Conservation (phyloP, 345 rosid genomes). For the Iberis pinnata region DNA sequence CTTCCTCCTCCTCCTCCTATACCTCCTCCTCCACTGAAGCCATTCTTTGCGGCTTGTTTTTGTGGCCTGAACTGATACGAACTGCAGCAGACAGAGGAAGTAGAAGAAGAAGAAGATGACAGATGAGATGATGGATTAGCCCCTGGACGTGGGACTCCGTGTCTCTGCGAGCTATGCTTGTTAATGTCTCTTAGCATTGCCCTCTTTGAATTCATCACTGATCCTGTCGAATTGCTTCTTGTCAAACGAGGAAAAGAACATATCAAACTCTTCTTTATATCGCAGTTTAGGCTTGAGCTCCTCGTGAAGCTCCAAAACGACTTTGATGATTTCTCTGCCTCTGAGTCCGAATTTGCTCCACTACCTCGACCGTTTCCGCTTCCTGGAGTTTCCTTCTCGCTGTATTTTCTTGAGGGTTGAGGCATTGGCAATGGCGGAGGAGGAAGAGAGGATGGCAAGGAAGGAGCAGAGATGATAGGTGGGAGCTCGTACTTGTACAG, state of each 20-base stretch:
- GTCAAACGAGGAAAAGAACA: slow-evolving; percentile 56
- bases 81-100: slow-evolving; percentile 26
- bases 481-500: slow-evolving; percentile 29
- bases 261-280: slow-evolving; percentile 43
- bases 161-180: slow-evolving; percentile 40
- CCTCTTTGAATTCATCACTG: slow-evolving; percentile 35
- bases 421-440: slow-evolving; percentile 33
- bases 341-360: slow-evolving; percentile 17
- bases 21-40: slow-evolving; percentile 7
- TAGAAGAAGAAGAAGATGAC: slow-evolving; percentile 22
- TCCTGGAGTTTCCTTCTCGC: slow-evolving; percentile 10
- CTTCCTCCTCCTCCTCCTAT: slow-evolving; percentile 35
- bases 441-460: slow-evolving; percentile 30
- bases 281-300: slow-evolving; percentile 60
- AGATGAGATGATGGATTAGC: slow-evolving; percentile 11
- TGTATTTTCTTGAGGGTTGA: slow-evolving; percentile 24
- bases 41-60: slow-evolving; percentile 42
- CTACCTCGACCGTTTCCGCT: slow-evolving; percentile 7
- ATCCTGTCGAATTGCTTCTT: slow-evolving; percentile 66
- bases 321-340: slow-evolving; percentile 39
- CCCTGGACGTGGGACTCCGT: slow-evolving; percentile 24
- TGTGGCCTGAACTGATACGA: slow-evolving; percentile 37
- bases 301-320: slow-evolving; percentile 81
- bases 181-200: slow-evolving; percentile 29
- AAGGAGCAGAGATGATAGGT: slow-evolving; percentile 30